Conservation (phyloP, 768 basidiomycete species). For the Amyloporia xantha region DNA sequence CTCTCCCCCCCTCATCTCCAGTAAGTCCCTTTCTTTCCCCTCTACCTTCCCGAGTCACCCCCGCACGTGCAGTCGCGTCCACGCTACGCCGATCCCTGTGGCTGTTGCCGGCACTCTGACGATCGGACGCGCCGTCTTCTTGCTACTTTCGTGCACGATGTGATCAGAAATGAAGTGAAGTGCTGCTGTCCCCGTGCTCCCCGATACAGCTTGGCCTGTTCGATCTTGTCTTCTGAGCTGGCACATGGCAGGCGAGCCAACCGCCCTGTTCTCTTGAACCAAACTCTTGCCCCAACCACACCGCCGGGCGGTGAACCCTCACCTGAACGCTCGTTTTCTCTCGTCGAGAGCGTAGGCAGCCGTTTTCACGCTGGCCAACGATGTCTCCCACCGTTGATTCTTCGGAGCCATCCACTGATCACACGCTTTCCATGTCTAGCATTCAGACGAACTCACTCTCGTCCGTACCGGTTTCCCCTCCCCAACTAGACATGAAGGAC, state of each 20-base stretch:
- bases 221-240: constrained; percentile 4
- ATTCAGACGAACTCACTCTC: constrained; percentile 39
- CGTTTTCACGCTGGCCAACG: background rate
- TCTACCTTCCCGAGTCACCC: background rate
- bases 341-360: background rate
- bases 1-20: constrained; percentile 2
- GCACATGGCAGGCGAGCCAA: background rate
- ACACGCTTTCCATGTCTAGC: constrained; percentile 25
- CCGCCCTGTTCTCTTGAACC: background rate
- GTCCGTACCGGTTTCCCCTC: constrained; percentile 25
- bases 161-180: background rate
- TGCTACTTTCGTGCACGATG: background rate
- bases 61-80: background rate
- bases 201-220: too few relatives aligned
- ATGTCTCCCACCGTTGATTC: background rate
- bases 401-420: constrained; percentile 14
- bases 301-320: background rate
- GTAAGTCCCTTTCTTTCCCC: constrained; percentile 9
- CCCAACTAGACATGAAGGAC: constrained; percentile 67
- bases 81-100: background rate
- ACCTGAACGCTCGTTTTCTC: background rate
- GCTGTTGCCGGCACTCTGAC: constrained; percentile 8
- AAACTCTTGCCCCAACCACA: background rate
- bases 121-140: constrained; percentile 15
- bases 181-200: too few relatives aligned